phyloP scores from a whole-genome alignment of 345 rosid genomes.

The Zanthoxylum bungeanum region DNA sequence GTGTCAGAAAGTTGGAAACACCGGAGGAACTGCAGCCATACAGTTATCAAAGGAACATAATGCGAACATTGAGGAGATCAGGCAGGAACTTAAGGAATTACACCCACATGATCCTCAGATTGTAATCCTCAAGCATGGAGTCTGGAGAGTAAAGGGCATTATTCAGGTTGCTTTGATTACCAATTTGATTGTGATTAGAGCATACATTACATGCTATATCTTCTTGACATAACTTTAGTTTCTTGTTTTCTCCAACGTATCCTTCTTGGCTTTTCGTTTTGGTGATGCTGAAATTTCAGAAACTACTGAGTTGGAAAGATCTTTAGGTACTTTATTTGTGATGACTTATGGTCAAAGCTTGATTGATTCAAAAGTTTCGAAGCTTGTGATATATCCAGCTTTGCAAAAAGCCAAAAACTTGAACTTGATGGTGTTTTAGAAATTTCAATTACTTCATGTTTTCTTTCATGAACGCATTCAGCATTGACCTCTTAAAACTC shows the following conservation, averaged over 20 bases:
- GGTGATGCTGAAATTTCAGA: neutral
- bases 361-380: neutral
- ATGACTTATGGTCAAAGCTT: neutral
- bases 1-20: conserved; percentile 75
- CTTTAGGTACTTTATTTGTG: neutral
- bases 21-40: conserved; percentile 66
- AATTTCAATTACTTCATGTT: neutral
- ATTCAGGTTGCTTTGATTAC: conserved; percentile 61
- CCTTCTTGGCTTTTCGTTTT: too few species aligned
- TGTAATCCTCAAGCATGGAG: conserved; percentile 80
- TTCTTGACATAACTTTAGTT: too few species aligned
- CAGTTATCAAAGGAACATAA: conserved; percentile 90
- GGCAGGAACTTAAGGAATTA: conserved; percentile 75
- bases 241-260: too few species aligned
- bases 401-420: neutral
- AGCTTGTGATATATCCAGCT: neutral
- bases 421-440: neutral
- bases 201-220: too few species aligned
- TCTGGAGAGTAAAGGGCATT: conserved; percentile 94
- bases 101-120: conserved; percentile 89
- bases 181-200: neutral
- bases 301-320: neutral
- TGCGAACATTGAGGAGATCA: conserved; percentile 68
- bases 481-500: neutral
- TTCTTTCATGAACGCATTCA: neutral